phyloP scores from a whole-genome alignment of 305 asterid genomes.

The Ajuga reptans region DNA sequence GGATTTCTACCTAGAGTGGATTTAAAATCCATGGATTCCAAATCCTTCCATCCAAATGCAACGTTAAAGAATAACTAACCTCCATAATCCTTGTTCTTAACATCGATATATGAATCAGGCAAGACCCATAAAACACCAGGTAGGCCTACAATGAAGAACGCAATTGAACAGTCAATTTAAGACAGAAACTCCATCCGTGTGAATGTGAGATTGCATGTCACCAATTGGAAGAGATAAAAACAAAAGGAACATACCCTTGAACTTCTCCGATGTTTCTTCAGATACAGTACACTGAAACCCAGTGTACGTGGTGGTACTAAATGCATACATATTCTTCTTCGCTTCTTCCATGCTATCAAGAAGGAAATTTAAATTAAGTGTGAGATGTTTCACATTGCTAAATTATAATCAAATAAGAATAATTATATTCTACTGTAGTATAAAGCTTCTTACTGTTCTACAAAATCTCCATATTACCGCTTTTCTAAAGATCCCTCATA shows the following conservation, averaged over 20 bases:
- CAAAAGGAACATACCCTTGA: slow-evolving; percentile 55
- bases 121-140: slow-evolving; percentile 98
- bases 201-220: neutral
- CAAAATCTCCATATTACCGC: neutral
- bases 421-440: too few relatives aligned
- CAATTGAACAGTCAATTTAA: neutral
- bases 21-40: too few relatives aligned
- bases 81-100: slow-evolving; percentile 98
- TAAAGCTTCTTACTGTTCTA: neutral
- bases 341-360: slow-evolving; percentile 89
- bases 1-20: too few relatives aligned
- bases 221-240: neutral
- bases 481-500: neutral
- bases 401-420: too few relatives aligned
- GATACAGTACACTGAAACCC: slow-evolving; percentile 98
- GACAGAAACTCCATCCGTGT: neutral
- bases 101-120: slow-evolving; percentile 94
- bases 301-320: slow-evolving; percentile 88
- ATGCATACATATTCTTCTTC: slow-evolving; percentile 91
- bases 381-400: slow-evolving; percentile 5
- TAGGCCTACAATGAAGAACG: slow-evolving; percentile 46
- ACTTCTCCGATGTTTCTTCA: slow-evolving; percentile 94
- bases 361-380: slow-evolving; percentile 1
- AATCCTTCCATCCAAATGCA: too few relatives aligned
- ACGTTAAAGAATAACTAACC: slow-evolving; percentile 36